Percentiles rank a stretch among this genome's conserved stretches.
Evolutionary conservation across 139 green algal genomes (phyloP).

Genomic region (Astrephomene gubernaculifera): DNA sequence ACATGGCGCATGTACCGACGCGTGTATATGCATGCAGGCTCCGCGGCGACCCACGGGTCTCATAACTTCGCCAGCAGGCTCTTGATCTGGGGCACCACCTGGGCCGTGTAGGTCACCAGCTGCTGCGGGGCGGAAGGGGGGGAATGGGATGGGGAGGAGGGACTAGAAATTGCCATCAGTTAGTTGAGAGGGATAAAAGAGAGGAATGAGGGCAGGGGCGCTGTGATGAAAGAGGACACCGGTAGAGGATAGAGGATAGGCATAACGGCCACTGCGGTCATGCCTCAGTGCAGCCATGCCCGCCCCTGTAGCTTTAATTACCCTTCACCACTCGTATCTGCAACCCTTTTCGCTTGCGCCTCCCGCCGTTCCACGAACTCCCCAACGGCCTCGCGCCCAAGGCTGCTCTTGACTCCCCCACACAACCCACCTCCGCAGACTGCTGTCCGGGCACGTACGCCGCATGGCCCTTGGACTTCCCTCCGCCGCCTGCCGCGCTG

Average conservation of each 20-base stretch:
- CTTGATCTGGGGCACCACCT: constrained; percentile 2
- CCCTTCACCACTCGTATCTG: too few relatives aligned
- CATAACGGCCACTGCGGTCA: not conserved
- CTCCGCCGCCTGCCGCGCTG: not conserved
- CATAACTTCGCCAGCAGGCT: not conserved
- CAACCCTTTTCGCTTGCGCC: too few relatives aligned
- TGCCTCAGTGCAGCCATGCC: not conserved
- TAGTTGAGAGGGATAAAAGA: not conserved
- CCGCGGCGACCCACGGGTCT: too few relatives aligned
- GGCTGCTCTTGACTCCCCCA: not conserved
- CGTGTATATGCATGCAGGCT: too few relatives aligned
- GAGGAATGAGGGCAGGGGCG: not conserved
- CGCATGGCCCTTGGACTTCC: not conserved
- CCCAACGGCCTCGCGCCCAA: not conserved
- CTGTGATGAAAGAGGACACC: not conserved
- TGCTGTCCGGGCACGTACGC: not conserved
- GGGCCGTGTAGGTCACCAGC: not conserved
- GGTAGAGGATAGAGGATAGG: not conserved
- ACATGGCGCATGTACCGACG: too few relatives aligned
- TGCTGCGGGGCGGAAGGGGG: not conserved
- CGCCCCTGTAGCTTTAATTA: too few relatives aligned
- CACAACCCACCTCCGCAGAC: not conserved
- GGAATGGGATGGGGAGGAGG: not conserved
- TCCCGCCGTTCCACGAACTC: too few relatives aligned
- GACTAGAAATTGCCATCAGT: not conserved